Evolutionary conservation across 305 asterid genomes (phyloP), one percentile per base, ranked within the genome.

Genomic region (Fraxinus ornus): DNA sequence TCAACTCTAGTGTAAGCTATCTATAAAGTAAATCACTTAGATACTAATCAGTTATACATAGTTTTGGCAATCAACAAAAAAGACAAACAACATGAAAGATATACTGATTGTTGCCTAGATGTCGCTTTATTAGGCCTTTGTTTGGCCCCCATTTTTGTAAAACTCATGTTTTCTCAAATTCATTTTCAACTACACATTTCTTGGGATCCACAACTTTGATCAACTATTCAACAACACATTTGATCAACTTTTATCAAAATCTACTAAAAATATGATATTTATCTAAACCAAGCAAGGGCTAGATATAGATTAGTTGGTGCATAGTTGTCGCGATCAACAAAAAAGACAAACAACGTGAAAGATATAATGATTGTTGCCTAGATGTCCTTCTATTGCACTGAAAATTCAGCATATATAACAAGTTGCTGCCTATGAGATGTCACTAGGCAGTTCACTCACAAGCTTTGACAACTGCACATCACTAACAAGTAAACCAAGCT

Each of bases 371-470:
- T 80, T 35, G 36, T 30, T 71, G 44, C 30, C 47, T 77, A 75
- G 57, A 37, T 17, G 21, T 13, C 9, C 10, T 64, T 49, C 10
- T 8, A 55, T 49, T 36, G 22, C 19, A 66, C 41, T 80, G 28
- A 71, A 7, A 33, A 66, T 57, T 72, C n/a, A 47, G 57, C n/a
- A 33, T 21, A 64, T 17, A 2, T 32, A 74, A 32, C 73, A 30
- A 77, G 39, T 41, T 80, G 52, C 10, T 17, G 78, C 49, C 78
- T 32, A 2, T 62, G 32, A 64, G 39, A 35, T 44, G 39, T 39
- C 15, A 68, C 80, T 19, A 28, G 26, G 64, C 33, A 81, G 72
- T 79, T 82, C 76, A 81, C 74, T 49, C 60, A 60, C 19, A 13
- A 47, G 17, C 19, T 47, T 47, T 13, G 57, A 15, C 19, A 47